phyloP scores from a whole-genome alignment of 306 rosid species.

The Malus sylvestris region DNA sequence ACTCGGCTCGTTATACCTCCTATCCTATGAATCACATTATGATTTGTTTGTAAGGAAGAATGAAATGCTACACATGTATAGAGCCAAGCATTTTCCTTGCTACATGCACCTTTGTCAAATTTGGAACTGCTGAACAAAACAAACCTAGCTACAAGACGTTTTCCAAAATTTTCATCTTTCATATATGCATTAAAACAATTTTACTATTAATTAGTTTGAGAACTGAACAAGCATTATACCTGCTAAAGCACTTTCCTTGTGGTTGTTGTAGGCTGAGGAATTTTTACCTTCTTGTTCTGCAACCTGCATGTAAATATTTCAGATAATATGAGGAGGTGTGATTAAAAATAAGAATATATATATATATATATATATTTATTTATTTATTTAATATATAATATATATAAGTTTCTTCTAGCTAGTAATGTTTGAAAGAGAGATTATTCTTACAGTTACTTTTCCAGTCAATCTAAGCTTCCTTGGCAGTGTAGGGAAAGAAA shows the following conservation, averaged over 20 bases:
- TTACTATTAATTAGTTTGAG: background rate
- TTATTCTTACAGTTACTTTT: conserved; percentile 25
- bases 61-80: background rate
- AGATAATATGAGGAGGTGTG: background rate
- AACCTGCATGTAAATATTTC: conserved; percentile 18
- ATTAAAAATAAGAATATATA: background rate
- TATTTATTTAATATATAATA: too few relatives aligned
- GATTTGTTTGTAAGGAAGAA: background rate
- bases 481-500: conserved; percentile 35
- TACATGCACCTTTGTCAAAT: too few relatives aligned
- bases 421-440: background rate
- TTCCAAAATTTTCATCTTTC: background rate
- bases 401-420: background rate
- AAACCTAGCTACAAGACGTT: background rate
- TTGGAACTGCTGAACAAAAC: too few relatives aligned
- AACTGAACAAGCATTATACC: background rate
- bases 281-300: conserved; percentile 19
- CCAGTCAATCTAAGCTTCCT: conserved; percentile 47
- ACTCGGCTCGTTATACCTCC: background rate
- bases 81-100: background rate
- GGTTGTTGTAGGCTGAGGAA: conserved; percentile 17
- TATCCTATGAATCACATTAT: background rate
- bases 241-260: conserved; percentile 28
- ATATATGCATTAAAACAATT: background rate
- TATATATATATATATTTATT: too few relatives aligned